phyloP scores from a whole-genome alignment of 441 rosid species.

The Populus hybrid region DNA sequence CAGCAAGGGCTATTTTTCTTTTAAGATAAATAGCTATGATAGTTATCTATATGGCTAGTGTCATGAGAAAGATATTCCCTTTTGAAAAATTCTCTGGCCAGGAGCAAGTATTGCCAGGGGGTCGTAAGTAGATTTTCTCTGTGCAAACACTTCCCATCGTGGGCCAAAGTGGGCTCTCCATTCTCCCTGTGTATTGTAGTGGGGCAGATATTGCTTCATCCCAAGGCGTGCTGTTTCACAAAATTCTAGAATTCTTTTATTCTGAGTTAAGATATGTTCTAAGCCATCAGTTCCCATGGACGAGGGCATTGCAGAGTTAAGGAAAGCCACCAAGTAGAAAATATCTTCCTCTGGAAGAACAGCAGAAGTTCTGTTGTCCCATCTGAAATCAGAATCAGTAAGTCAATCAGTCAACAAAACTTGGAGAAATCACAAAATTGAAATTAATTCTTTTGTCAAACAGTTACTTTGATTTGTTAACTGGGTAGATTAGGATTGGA shows the following conservation, averaged over 20 bases:
- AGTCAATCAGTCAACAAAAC: constrained; percentile 7
- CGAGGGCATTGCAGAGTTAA: constrained; percentile 78
- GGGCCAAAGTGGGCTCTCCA: constrained; percentile 86
- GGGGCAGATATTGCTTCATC: constrained; percentile 88
- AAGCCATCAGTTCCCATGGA: constrained; percentile 69
- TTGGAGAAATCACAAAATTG: neutral
- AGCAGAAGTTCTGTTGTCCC: constrained; percentile 92
- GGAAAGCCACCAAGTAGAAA: constrained; percentile 92
- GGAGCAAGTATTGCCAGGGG: constrained; percentile 92
- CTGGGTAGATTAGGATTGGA: constrained; percentile 89
- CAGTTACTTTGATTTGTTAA: constrained; percentile 80
- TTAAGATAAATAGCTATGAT: neutral
- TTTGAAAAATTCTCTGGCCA: constrained; percentile 84
- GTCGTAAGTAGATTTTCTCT: constrained; percentile 75
- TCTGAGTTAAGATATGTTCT: constrained; percentile 62
- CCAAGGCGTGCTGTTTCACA: constrained; percentile 58
- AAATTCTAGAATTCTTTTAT: constrained; percentile 61
- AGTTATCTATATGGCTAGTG: constrained; percentile 5
- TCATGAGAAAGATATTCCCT: constrained; percentile 48
- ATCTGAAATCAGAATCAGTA: constrained; percentile 47
- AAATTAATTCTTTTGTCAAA: neutral
- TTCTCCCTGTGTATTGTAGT: constrained; percentile 69
- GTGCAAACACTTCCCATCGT: constrained; percentile 64
- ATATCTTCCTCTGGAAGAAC: constrained; percentile 81
- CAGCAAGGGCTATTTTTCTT: constrained; percentile 4